Conservation (phyloP, 2,329 filamentous ascomycete species). For the Cylindrodendrum hubeiense region DNA sequence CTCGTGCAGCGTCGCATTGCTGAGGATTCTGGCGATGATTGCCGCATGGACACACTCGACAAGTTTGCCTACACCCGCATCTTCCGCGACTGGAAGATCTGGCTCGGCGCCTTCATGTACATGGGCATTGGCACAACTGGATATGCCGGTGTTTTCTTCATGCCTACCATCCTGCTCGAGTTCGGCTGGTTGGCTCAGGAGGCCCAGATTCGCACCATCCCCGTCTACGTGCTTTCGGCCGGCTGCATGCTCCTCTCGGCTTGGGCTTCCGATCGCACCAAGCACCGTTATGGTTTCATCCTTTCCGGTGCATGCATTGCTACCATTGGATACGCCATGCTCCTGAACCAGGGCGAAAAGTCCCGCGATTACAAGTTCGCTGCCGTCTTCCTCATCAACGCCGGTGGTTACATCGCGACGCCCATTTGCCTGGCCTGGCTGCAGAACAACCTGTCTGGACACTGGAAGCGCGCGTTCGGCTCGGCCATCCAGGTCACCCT, state of each 20-base stretch:
- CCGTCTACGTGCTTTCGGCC: conserved; percentile 52
- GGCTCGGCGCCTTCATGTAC: conserved; percentile 52
- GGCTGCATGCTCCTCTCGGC: conserved; percentile 49
- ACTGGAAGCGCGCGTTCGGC: conserved; percentile 68
- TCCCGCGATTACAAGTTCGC: conserved; percentile 58
- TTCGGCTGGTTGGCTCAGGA: conserved; percentile 50
- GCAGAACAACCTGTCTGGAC: conserved; percentile 66
- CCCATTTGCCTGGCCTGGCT: conserved; percentile 69
- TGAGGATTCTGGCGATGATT: conserved; percentile 56
- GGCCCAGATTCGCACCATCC: conserved; percentile 53
- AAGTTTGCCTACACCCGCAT: conserved; percentile 60
- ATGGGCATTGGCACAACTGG: conserved; percentile 59
- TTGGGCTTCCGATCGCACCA: conserved; percentile 62
- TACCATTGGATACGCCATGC: conserved; percentile 66
- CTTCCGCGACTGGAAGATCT: conserved; percentile 61
- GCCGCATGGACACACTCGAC: conserved; percentile 65
- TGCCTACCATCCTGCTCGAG: conserved; percentile 53
- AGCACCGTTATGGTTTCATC: conserved; percentile 67
- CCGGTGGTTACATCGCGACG: conserved; percentile 66
- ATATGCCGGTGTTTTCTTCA: conserved; percentile 55
- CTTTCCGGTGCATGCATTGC: conserved; percentile 62
- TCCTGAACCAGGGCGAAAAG: conserved; percentile 53
- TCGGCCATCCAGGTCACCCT: conserved; percentile 63
- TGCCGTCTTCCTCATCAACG: conserved; percentile 66
- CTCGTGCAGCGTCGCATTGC: conserved; percentile 56